These are phyloP conservation scores for Blastomyces emzantsi DNA, from an alignment of 2,329 filamentous ascomycete species.

Conservation along the genomic window DNA sequence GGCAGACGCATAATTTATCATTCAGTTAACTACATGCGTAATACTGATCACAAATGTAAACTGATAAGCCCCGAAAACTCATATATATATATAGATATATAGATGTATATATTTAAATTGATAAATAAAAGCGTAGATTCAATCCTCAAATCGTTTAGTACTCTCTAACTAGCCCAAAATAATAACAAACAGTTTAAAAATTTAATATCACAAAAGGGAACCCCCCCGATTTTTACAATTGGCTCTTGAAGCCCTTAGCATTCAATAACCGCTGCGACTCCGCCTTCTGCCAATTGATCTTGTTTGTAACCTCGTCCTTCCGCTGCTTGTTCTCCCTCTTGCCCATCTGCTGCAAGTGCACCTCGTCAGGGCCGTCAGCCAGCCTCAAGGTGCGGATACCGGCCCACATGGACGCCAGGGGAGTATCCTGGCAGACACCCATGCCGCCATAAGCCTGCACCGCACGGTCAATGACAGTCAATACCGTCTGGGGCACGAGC, in stretches of 20 bases:
- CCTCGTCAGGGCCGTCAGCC: conserved; percentile 93
- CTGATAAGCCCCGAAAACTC: not conserved
- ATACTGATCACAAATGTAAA: not conserved
- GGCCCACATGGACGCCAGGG: conserved; percentile 75
- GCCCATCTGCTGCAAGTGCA: conserved; percentile 59
- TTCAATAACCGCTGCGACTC: conserved; percentile 32
- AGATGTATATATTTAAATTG: not conserved
- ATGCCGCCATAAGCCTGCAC: conserved; percentile 87
- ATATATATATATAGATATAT: not conserved
- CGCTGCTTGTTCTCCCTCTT: conserved; percentile 47
- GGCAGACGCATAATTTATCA: too few species aligned
- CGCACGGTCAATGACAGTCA: conserved; percentile 86
- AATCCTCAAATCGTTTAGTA: not conserved
- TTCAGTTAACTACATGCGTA: too few species aligned
- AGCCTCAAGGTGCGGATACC: conserved; percentile 71
- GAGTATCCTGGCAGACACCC: conserved; percentile 90
- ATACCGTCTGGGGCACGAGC: conserved; percentile 69
- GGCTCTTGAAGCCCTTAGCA: conserved; percentile 27
- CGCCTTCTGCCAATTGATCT: conserved; percentile 37
- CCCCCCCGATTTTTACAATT: conserved; percentile 5
- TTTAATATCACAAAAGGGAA: not conserved
- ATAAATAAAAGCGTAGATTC: not conserved
- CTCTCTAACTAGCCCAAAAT: not conserved
- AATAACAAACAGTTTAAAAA: not conserved
- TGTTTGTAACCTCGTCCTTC: conserved; percentile 34